phyloP scores from a whole-genome alignment of 805 yeast genomes.

The Starmerella etchellsii region DNA sequence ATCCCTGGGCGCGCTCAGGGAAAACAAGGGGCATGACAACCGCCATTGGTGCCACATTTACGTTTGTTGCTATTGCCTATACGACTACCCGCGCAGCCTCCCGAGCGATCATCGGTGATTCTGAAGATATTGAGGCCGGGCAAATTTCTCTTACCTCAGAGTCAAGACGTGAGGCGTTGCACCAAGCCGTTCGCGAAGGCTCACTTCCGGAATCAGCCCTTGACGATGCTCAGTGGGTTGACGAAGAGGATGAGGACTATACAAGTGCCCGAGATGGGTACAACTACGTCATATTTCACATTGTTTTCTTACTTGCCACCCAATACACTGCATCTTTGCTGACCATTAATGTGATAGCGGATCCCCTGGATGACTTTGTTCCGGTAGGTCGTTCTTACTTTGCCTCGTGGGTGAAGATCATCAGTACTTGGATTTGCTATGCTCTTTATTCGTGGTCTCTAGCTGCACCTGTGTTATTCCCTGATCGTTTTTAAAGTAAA shows the following conservation, averaged over 20 bases:
- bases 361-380: slow-evolving; percentile 73
- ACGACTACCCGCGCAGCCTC: slow-evolving; percentile 92
- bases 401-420: slow-evolving; percentile 85
- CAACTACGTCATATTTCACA: slow-evolving; percentile 49
- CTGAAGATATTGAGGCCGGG: slow-evolving; percentile 32
- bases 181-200: slow-evolving; percentile 94
- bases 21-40: slow-evolving; percentile 86
- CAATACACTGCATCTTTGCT: slow-evolving; percentile 91
- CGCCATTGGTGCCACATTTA: slow-evolving; percentile 80
- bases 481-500: slow-evolving; percentile 54
- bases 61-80: slow-evolving; percentile 89
- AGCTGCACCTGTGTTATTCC: slow-evolving; percentile 78
- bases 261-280: slow-evolving; percentile 16
- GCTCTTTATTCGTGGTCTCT: slow-evolving; percentile 79
- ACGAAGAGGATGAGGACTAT: slow-evolving; percentile 27
- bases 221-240: slow-evolving; percentile 53
- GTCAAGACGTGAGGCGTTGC: slow-evolving; percentile 62
- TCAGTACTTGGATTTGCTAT: slow-evolving; percentile 87
- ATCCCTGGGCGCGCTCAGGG: slow-evolving; percentile 76
- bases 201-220: slow-evolving; percentile 87
- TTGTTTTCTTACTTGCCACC: slow-evolving; percentile 87
- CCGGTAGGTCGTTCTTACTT: slow-evolving; percentile 97
- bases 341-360: slow-evolving; percentile 80
- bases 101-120: slow-evolving; percentile 38
- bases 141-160: slow-evolving; percentile 8